phyloP scores from a whole-genome alignment of 139 green algal species.

The Asterochloris sp. region DNA sequence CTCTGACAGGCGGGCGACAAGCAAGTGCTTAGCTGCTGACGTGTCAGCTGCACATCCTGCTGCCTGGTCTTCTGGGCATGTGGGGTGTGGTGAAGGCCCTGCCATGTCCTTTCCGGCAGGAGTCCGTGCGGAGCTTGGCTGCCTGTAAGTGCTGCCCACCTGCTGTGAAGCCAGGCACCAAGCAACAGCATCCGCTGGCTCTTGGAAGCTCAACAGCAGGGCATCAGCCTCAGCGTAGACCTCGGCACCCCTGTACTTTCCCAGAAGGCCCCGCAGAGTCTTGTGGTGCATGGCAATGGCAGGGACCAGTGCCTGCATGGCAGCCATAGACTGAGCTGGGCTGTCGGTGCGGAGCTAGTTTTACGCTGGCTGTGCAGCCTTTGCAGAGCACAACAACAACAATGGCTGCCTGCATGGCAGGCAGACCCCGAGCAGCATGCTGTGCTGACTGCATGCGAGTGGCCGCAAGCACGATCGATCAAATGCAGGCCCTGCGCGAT shows the following conservation, averaged over 20 bases:
- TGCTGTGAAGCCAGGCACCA: slow-evolving; percentile 19
- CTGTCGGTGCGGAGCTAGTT: neutral
- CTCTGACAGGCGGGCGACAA: no score
- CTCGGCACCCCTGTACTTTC: slow-evolving; percentile 16
- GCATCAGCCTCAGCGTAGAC: slow-evolving; percentile 2
- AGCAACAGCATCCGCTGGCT: slow-evolving; percentile 7
- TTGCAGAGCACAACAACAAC: neutral
- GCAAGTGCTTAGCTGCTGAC: no score
- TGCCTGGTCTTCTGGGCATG: no score
- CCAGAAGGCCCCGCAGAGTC: slow-evolving; percentile 1
- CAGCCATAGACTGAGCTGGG: neutral
- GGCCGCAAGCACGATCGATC: neutral
- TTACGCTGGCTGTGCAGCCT: neutral
- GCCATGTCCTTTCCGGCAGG: no score
- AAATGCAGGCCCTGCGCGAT: neutral
- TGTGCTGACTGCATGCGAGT: neutral
- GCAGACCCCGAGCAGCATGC: neutral
- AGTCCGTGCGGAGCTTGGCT: neutral
- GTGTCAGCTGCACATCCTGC: no score
- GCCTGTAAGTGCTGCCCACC: neutral
- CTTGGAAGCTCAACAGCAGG: neutral
- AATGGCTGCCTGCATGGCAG: neutral
- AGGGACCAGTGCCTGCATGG: neutral
- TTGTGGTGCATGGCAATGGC: slow-evolving; percentile 8
- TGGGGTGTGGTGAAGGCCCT: no score